Percentiles rank a stretch among this genome's conserved stretches.
These are phyloP conservation scores for Lachnellula suecica DNA, from an alignment of 2,329 filamentous ascomycete species.

Conservation along the genomic window DNA sequence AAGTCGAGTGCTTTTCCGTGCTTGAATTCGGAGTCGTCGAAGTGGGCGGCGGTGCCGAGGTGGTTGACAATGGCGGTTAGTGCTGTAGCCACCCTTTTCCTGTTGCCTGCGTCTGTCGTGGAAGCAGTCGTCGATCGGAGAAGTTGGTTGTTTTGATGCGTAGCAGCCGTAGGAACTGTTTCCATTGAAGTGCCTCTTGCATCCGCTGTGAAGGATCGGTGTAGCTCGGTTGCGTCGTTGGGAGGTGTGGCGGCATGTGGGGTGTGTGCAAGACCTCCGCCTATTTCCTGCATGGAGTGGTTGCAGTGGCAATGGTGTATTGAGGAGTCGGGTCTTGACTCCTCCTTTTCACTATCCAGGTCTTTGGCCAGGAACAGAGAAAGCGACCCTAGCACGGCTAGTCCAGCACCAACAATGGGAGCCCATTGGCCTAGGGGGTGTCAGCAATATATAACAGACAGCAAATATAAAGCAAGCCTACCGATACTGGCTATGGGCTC, in stretches of 20 bases:
- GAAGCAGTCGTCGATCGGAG: not conserved
- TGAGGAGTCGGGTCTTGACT: not conserved
- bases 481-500: constrained; percentile 63
- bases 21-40: constrained; percentile 49
- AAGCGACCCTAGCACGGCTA: constrained; percentile 58
- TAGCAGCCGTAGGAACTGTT: constrained; percentile 1
- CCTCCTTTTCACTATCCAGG: constrained; percentile 9
- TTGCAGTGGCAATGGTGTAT: constrained; percentile 6
- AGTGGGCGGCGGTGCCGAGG: constrained; percentile 46
- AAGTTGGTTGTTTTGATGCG: not conserved
- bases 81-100: constrained; percentile 42
- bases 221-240: not conserved
- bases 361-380: constrained; percentile 46
- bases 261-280: not conserved
- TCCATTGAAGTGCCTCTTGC: constrained; percentile 3
- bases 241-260: constrained; percentile 1
- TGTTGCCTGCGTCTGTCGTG: constrained; percentile 27
- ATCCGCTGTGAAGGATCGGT: constrained; percentile 5
- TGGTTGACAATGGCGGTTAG: constrained; percentile 44
- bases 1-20: constrained; percentile 47
- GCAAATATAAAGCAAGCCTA: constrained; percentile 29
- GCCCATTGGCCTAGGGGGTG: constrained; percentile 54
- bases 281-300: not conserved
- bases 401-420: constrained; percentile 55
- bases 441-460: constrained; percentile 1